These are phyloP conservation scores for Sindora glabra DNA, from an alignment of 306 rosid species.

Conservation along the genomic window DNA sequence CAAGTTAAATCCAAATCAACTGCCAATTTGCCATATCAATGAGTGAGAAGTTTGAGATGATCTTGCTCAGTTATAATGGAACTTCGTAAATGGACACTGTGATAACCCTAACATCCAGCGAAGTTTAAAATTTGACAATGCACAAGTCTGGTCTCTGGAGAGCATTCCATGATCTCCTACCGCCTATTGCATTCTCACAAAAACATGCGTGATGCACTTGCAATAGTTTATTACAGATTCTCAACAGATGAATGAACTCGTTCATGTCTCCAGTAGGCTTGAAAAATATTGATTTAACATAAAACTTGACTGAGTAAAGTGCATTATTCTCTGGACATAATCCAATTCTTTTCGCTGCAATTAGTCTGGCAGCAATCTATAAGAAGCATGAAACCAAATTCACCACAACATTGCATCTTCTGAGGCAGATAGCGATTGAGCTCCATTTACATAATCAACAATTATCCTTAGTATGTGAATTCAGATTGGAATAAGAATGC, in stretches of 20 bases:
- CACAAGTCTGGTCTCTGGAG: too few species aligned
- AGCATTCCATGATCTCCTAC: constrained; percentile 10
- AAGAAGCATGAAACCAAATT: not conserved
- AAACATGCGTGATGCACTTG: constrained; percentile 1
- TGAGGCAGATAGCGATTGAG: not conserved
- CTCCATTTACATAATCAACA: too few species aligned
- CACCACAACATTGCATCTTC: constrained; percentile 11
- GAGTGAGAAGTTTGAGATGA: not conserved
- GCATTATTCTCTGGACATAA: not conserved
- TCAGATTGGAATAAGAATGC: too few species aligned
- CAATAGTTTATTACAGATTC: constrained; percentile 2
- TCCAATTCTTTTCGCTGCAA: too few species aligned
- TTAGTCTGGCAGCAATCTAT: not conserved
- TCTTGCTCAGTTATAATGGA: too few species aligned
- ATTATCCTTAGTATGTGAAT: too few species aligned
- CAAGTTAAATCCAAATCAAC: not conserved
- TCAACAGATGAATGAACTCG: not conserved
- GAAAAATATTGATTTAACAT: not conserved
- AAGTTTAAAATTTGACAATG: too few species aligned
- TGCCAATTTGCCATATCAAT: constrained; percentile 3
- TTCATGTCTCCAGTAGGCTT: not conserved
- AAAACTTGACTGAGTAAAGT: not conserved
- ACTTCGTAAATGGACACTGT: too few species aligned
- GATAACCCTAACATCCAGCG: too few species aligned
- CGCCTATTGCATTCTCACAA: not conserved